Evolutionary conservation across 768 basidiomycete genomes (phyloP).

Genomic region (Dacryopinax spathularia): DNA sequence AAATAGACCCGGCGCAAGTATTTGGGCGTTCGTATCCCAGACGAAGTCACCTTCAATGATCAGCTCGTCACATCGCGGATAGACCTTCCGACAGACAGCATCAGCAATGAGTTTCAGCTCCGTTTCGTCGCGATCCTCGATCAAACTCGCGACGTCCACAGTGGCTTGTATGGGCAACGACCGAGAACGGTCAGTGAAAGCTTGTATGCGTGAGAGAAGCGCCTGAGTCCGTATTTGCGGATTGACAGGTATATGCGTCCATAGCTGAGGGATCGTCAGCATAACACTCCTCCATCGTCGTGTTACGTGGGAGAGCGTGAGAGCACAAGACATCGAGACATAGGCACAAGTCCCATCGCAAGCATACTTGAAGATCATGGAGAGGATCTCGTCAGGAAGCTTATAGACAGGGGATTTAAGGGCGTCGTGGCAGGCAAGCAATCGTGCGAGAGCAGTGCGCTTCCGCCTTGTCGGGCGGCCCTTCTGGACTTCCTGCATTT

Average conservation of each 20-base stretch:
- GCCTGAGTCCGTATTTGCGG: neutral
- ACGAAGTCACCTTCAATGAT: neutral
- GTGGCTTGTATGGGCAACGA: neutral
- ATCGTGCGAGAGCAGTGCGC: neutral
- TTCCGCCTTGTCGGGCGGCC: neutral
- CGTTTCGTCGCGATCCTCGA: neutral
- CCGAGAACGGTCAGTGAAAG: neutral
- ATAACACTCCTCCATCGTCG: neutral
- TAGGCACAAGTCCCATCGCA: neutral
- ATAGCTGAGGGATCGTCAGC: neutral
- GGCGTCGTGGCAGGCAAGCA: neutral
- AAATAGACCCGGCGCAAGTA: neutral
- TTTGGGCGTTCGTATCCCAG: neutral
- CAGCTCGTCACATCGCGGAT: neutral
- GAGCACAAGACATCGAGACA: neutral
- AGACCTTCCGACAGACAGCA: neutral
- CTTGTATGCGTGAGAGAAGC: neutral
- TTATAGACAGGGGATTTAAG: neutral
- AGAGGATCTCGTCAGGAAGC: neutral
- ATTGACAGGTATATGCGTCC: neutral
- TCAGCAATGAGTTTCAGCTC: neutral
- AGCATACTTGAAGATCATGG: neutral
- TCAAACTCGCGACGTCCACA: neutral
- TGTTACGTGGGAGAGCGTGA: neutral
- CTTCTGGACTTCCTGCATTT: neutral